Evolutionary conservation across 345 rosid genomes (phyloP), one percentile per base, ranked within the genome.

Genomic region (Isatis tinctoria): DNA sequence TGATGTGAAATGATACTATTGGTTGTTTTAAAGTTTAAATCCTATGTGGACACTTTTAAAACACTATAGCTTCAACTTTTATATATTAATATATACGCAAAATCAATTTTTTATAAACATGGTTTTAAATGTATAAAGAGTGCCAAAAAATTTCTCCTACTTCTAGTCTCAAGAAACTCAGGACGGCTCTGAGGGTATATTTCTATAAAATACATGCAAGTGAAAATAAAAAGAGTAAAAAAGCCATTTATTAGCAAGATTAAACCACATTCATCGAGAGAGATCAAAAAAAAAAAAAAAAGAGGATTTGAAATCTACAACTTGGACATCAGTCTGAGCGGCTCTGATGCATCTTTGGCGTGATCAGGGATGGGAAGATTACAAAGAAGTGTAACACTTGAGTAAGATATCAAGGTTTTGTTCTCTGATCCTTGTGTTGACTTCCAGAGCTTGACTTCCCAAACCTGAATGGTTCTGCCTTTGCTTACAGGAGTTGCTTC

Each of bases 391-490:
- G 93, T 91, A 13, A 89, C 97, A 79, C 88, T 77, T 10, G 97
- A 84, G 10, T 93, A 83, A 5, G 96, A 69, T 17, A 86, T 82
- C 74, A 85, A 71, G 54, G 20, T 79, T 45, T 77, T 82, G 20
- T 16, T 66, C 57, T 81, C 80, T 26, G 74, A 64, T 3, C 74
- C 74, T 2, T 82, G 78, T 62, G 79, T 74, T 4, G 80, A 68
- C 82, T 89, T 94, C 89, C 87, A 87, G 2, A 91, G 63, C 70
- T 65, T 80, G 28, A 89, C 95, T 74, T 94, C 95, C 98, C 98
- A 94, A 12, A 88, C 98, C 89, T 94, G 96, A 73, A 88, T 84
- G 30, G 96, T 91, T 44, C 81, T 90, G 70, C 97, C 97, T 17
- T 65, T 12, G 44, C 58, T 88, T 56, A 91, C 49, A 14, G 98